Evolutionary conservation across 1,284 basidiomycete species (phyloP).

Genomic region (Wolfiporia cocos): DNA sequence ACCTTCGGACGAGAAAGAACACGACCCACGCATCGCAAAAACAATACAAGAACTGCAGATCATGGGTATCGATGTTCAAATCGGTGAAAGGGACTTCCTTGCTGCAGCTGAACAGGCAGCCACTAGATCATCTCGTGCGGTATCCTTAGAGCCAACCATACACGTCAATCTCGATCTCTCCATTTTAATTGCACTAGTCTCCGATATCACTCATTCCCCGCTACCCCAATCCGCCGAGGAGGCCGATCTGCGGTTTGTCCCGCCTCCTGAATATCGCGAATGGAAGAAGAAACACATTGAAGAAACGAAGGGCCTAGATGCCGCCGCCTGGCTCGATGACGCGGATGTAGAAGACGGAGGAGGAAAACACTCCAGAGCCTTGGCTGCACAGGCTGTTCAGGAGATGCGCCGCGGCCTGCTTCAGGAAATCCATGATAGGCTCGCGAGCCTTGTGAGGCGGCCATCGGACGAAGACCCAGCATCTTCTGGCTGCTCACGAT

Average conservation of each 20-base stretch:
- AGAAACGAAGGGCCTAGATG: constrained; percentile 10
- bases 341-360: constrained; percentile 23
- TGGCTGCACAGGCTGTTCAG: constrained; percentile 61
- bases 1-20: constrained; percentile 29
- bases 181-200: constrained; percentile 75
- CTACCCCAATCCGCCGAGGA: constrained; percentile 53
- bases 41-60: constrained; percentile 50
- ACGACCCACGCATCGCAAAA: constrained; percentile 54
- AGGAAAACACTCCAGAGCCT: constrained; percentile 51
- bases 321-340: constrained; percentile 18
- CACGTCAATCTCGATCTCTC: constrained; percentile 78
- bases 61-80: constrained; percentile 61
- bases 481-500: no score
- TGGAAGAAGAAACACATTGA: constrained; percentile 44
- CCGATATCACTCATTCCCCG: constrained; percentile 73
- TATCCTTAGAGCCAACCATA: constrained; percentile 36
- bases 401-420: constrained; percentile 68
- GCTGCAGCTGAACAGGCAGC: constrained; percentile 17
- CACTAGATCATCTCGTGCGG: constrained; percentile 8
- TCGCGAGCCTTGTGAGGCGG: constrained; percentile 19
- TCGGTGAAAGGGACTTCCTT: constrained; percentile 48
- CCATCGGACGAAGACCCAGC: not conserved
- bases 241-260: constrained; percentile 57
- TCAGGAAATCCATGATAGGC: constrained; percentile 51
- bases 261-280: constrained; percentile 46